These are phyloP conservation scores for Gossypium aridum DNA, from an alignment of 441 rosid genomes.

Conservation along the genomic window DNA sequence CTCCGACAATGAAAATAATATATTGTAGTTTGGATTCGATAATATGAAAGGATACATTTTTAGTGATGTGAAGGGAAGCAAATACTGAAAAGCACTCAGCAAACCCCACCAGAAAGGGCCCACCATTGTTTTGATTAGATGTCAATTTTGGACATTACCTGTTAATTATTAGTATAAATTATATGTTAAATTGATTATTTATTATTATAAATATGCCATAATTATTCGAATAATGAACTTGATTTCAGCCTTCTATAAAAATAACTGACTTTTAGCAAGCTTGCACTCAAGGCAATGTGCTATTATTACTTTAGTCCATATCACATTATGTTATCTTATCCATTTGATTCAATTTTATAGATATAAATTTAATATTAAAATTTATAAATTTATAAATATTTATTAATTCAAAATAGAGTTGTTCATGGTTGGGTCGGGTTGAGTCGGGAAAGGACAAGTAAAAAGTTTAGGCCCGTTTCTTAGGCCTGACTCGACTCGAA, in stretches of 20 bases:
- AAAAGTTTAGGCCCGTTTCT: no score
- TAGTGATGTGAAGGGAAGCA: no score
- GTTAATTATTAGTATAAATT: no score
- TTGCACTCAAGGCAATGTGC: background rate
- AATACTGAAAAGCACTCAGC: background rate
- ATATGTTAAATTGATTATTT: no score
- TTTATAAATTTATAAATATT: background rate
- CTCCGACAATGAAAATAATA: no score
- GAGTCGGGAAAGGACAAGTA: no score
- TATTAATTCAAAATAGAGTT: background rate
- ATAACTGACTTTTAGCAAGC: background rate
- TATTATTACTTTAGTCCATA: background rate
- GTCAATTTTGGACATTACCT: background rate
- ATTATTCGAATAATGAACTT: no score
- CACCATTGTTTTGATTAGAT: background rate
- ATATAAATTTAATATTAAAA: background rate
- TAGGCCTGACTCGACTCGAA: no score
- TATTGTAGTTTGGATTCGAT: no score
- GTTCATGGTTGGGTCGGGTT: no score
- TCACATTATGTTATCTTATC: background rate
- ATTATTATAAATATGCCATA: no score
- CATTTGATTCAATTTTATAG: background rate
- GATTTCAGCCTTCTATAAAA: background rate
- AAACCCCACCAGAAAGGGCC: background rate
- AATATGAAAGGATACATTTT: no score